Evolutionary conservation across 1,284 basidiomycete genomes (phyloP).

Genomic region (Ceratobasidium sp.): DNA sequence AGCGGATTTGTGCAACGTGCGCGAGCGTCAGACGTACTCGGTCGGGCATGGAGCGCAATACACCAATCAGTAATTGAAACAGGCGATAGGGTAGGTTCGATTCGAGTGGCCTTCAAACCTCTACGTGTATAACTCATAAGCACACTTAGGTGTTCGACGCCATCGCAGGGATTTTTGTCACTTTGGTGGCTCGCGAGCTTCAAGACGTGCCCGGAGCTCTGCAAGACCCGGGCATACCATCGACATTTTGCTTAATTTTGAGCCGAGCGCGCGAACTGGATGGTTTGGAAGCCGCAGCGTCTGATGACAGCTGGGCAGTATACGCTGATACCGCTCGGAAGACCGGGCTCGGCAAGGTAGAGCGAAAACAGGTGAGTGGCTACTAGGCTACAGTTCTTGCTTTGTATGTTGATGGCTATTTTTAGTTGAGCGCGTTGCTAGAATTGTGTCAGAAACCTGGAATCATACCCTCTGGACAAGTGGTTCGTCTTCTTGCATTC

Average conservation of each 20-base stretch:
- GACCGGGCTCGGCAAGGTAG: slow-evolving; percentile 47
- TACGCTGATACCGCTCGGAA: slow-evolving; percentile 41
- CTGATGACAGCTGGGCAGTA: slow-evolving; percentile 39
- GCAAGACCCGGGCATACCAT: slow-evolving; percentile 24
- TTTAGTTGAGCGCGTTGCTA: slow-evolving; percentile 63
- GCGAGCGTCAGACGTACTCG: slow-evolving; percentile 76
- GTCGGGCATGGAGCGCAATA: slow-evolving; percentile 74
- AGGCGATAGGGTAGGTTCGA: slow-evolving; percentile 40
- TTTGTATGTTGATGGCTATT: slow-evolving; percentile 35
- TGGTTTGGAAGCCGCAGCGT: slow-evolving; percentile 44
- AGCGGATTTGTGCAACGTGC: slow-evolving; percentile 78
- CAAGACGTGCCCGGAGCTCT: slow-evolving; percentile 63
- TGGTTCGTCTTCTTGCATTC: slow-evolving; percentile 40
- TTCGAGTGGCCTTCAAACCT: background rate
- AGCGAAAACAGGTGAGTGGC: slow-evolving; percentile 44
- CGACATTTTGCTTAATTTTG: slow-evolving; percentile 36
- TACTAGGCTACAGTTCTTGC: background rate
- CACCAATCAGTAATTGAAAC: slow-evolving; percentile 62
- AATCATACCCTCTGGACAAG: slow-evolving; percentile 53
- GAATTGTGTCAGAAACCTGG: slow-evolving; percentile 61
- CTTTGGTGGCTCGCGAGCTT: slow-evolving; percentile 69
- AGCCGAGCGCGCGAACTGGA: slow-evolving; percentile 24
- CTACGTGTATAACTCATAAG: background rate
- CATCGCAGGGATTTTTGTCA: slow-evolving; percentile 68
- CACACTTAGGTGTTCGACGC: slow-evolving; percentile 68